Conservation (phyloP, 176 grass and related monocot species). For the Ensete glaucum region DNA sequence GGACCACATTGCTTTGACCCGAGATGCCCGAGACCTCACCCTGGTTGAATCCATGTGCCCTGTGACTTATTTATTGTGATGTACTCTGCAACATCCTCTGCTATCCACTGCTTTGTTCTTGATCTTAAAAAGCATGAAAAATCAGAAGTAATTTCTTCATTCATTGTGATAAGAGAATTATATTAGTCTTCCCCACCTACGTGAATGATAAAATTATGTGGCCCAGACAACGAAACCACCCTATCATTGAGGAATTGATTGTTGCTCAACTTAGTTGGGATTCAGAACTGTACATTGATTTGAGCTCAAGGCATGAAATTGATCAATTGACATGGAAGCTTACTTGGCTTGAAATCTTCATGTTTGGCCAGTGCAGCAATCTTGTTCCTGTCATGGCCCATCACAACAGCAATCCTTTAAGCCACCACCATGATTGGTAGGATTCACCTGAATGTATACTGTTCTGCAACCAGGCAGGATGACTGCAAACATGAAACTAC, state of each 20-base stretch:
- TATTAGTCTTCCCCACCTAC: no score
- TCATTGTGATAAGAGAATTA: no score
- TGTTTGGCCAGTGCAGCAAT: not conserved
- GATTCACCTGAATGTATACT: not conserved
- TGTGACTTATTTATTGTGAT: conserved; percentile 1
- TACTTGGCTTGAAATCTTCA: not conserved
- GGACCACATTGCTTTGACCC: not conserved
- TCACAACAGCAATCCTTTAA: no score
- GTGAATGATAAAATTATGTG: no score
- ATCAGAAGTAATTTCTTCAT: not conserved
- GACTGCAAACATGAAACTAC: not conserved
- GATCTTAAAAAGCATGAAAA: not conserved
- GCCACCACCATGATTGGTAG: not conserved
- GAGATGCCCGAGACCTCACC: not conserved
- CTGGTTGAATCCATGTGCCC: conserved; percentile 3
- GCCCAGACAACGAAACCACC: no score
- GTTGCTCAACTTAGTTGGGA: no score
- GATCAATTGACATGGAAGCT: not conserved
- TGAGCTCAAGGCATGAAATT: no score
- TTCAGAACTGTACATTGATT: no score
- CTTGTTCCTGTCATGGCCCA: not conserved
- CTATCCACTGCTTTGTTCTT: not conserved
- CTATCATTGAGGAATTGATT: no score
- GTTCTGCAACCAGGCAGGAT: not conserved
- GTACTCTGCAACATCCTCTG: conserved; percentile 2